phyloP scores from a whole-genome alignment of 257 asterid species.

The Solanum tacnaense region DNA sequence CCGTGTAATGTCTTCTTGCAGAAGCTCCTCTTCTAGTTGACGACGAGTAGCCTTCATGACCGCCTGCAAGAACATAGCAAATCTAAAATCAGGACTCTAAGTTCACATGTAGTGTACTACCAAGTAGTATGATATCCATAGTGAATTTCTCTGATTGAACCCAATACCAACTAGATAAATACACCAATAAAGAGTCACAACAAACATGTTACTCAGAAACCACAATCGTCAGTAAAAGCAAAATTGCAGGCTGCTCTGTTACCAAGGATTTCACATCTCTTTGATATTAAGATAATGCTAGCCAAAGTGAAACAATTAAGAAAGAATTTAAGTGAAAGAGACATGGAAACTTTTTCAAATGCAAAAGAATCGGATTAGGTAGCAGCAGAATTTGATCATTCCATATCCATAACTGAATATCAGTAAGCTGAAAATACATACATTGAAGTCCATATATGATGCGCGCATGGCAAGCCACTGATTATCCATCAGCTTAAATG shows the following conservation, averaged over 20 bases:
- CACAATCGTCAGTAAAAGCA: not conserved
- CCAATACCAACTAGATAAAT: not conserved
- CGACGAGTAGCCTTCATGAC: constrained; percentile 99
- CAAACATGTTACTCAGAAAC: not conserved
- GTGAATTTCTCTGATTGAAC: not conserved
- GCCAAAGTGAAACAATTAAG: not conserved
- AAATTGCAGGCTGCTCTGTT: not conserved
- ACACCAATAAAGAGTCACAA: not conserved
- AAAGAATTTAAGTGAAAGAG: not conserved
- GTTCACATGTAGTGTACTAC: not conserved
- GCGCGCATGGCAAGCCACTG: constrained; percentile 98
- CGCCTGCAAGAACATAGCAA: constrained; percentile 29
- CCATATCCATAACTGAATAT: not conserved
- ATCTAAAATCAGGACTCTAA: not conserved
- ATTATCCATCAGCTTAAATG: constrained; percentile 97
- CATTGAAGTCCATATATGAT: constrained; percentile 98
- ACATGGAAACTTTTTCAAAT: not conserved
- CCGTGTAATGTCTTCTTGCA: constrained; percentile 60
- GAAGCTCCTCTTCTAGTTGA: constrained; percentile 86
- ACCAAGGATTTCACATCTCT: not conserved
- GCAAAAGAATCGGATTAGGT: not conserved
- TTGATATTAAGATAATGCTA: not conserved
- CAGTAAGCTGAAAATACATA: constrained; percentile 20
- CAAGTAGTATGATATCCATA: not conserved
- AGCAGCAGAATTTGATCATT: not conserved